phyloP scores from a whole-genome alignment of 306 rosid genomes.

The Casuarina glauca region DNA sequence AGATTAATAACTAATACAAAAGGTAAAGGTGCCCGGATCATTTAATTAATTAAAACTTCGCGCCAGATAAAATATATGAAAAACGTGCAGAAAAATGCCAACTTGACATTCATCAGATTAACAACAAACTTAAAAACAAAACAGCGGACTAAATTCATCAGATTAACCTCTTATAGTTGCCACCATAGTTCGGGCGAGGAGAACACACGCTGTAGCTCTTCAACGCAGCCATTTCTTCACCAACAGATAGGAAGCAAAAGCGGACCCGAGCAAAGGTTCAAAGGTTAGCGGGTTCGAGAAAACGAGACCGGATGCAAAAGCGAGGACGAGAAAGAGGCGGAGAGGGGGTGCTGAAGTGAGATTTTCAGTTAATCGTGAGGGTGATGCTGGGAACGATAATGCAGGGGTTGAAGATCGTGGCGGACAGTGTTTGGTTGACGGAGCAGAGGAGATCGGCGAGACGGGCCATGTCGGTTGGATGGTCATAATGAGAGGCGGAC shows the following conservation, averaged over 20 bases:
- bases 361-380: constrained; percentile 16
- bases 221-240: constrained; percentile 40
- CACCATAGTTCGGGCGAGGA: constrained; percentile 39
- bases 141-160: background rate
- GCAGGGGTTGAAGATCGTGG: background rate
- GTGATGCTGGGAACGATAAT: constrained; percentile 12
- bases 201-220: constrained; percentile 44
- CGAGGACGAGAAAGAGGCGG: background rate
- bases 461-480: constrained; percentile 21
- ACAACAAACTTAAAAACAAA: background rate
- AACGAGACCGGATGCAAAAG: background rate
- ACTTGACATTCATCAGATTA: background rate
- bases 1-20: no score
- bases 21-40: no score
- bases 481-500: background rate
- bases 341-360: background rate
- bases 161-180: constrained; percentile 42
- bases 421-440: background rate
- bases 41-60: no score
- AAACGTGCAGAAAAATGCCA: background rate
- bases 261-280: background rate
- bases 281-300: background rate
- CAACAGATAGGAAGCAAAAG: background rate
- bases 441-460: background rate
- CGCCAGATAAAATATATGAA: background rate